Base-by-base conservation (phyloP, 305 asterid genomes). In the Caryopteris hybrid region DNA sequence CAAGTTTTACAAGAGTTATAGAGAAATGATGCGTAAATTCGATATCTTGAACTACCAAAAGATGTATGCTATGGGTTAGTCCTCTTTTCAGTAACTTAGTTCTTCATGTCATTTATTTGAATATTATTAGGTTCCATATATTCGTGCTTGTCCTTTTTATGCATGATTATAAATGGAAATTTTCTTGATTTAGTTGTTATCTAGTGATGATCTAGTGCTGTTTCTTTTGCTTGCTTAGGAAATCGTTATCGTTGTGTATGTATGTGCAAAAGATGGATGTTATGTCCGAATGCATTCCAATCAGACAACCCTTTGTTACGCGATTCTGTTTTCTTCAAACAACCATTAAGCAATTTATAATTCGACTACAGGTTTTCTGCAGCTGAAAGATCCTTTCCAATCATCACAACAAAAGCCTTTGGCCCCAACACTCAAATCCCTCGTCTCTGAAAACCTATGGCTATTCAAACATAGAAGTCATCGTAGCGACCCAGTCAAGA, bases 61-160 rank as follows among this genome's bases (percentile, higher is more conserved):
- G 93, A 91, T 93, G 95, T 91, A 91, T 74, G 92, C 97, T 66
- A 87, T 87, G 84, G 99, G 97, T 93, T 58, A 80, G 93, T 86
- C 41, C 60, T 9, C 55, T 4, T 51, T 50, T 36, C 46, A 25
- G 4, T 25, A n/a, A n/a, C n/a, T n/a, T n/a, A n/a, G n/a, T n/a
- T n/a, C n/a, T n/a, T n/a, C n/a, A n/a, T n/a, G n/a, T n/a, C n/a
- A n/a, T n/a, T n/a, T n/a, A n/a, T n/a, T n/a, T n/a, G n/a, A n/a
- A n/a, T n/a, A n/a, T n/a, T n/a, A n/a, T n/a, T n/a, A n/a, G n/a
- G n/a, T n/a, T n/a, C n/a, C n/a, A n/a, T n/a, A n/a, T n/a, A n/a
- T n/a, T n/a, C n/a, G n/a, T n/a, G n/a, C n/a, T n/a, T n/a, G n/a
- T n/a, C n/a, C n/a, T n/a, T n/a, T n/a, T n/a, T n/a, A n/a, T 25